These are phyloP conservation scores for Saccharomyces hybrid DNA, from an alignment of 1,139 yeast species.

Conservation along the genomic window DNA sequence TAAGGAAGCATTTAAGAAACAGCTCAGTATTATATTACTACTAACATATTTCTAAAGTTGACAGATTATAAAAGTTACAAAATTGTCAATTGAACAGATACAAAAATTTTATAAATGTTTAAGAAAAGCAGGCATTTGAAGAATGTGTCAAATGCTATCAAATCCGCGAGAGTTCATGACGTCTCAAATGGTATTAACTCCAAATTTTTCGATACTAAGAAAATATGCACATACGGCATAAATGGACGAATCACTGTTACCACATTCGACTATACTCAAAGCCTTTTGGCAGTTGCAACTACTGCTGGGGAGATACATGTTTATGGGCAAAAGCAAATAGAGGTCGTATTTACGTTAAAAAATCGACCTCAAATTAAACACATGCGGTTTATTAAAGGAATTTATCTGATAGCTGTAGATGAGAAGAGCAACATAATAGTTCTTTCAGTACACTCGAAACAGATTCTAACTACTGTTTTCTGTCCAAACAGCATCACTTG, in stretches of 20 bases:
- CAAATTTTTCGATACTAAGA: conserved; percentile 36
- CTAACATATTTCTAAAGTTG: neutral
- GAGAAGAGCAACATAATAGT: conserved; percentile 48
- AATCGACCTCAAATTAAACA: conserved; percentile 45
- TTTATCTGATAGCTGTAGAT: conserved; percentile 67
- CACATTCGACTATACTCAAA: conserved; percentile 84
- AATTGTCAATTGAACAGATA: neutral
- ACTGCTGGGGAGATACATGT: conserved; percentile 62
- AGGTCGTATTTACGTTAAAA: conserved; percentile 53
- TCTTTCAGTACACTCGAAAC: conserved; percentile 59
- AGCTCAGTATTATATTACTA: neutral
- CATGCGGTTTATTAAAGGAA: conserved; percentile 66
- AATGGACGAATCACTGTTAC: conserved; percentile 53
- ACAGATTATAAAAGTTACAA: neutral
- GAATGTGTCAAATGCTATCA: conserved; percentile 47
- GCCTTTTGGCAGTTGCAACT: conserved; percentile 75
- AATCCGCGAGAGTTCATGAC: conserved; percentile 24
- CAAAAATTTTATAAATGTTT: neutral
- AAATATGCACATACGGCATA: conserved; percentile 43
- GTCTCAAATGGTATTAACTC: conserved; percentile 36
- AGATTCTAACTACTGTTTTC: conserved; percentile 43
- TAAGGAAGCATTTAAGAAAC: conserved; percentile 1
- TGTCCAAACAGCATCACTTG: conserved; percentile 62
- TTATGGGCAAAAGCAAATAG: conserved; percentile 78
- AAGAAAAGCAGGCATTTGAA: conserved; percentile 32